These are phyloP conservation scores for Comarum palustre DNA, from an alignment of 306 rosid genomes.

Conservation along the genomic window DNA sequence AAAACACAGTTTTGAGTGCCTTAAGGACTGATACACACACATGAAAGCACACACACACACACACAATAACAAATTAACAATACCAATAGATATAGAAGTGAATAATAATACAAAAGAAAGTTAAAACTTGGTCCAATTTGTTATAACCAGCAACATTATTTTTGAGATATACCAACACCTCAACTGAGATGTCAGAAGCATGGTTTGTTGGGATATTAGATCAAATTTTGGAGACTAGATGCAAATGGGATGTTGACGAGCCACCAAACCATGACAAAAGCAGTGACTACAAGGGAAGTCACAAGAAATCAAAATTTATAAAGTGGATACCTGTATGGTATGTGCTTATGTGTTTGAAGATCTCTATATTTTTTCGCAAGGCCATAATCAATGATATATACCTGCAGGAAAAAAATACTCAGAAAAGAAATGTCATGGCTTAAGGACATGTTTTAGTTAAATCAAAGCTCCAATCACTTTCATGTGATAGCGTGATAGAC, in stretches of 20 bases:
- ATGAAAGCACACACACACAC: too few relatives aligned
- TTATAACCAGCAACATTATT: not conserved
- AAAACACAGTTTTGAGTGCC: too few relatives aligned
- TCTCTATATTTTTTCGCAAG: conserved; percentile 92
- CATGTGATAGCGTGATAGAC: conserved; percentile 2
- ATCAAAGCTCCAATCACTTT: conserved; percentile 7
- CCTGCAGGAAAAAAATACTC: conserved; percentile 46
- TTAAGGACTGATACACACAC: too few relatives aligned
- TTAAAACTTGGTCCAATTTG: not conserved
- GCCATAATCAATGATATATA: conserved; percentile 93
- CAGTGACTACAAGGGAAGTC: not conserved
- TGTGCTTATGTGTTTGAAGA: conserved; percentile 97
- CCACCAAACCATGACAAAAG: conserved; percentile 1
- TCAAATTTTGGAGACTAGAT: not conserved
- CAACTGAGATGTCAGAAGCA: not conserved
- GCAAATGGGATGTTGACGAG: not conserved
- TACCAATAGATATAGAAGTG: not conserved
- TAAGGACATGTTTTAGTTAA: conserved; percentile 5
- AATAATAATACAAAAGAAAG: not conserved
- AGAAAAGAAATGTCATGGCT: conserved; percentile 24
- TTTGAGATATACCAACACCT: conserved; percentile 4
- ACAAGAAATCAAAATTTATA: conserved; percentile 15
- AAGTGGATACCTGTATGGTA: conserved; percentile 78
- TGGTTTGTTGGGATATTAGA: not conserved
- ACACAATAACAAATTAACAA: not conserved